These are phyloP conservation scores for Rhododendron henanense DNA, from an alignment of 148 eudicot genomes.

Conservation along the genomic window DNA sequence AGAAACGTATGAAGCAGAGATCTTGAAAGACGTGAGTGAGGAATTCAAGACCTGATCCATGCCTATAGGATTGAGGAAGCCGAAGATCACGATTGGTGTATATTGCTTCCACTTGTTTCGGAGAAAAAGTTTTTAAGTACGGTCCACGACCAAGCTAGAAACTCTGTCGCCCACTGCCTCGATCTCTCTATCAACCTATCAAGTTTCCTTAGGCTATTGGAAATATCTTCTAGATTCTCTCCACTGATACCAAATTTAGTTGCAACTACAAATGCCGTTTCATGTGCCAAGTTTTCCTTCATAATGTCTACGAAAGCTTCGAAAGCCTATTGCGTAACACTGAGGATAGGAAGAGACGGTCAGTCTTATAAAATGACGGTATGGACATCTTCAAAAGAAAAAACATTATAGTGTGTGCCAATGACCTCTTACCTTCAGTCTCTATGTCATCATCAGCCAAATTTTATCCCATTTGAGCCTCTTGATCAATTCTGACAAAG, in stretches of 20 bases:
- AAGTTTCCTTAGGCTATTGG: neutral
- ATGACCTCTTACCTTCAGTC: conserved; percentile 43
- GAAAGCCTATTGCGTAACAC: neutral
- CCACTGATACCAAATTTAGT: neutral
- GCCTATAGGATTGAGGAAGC: neutral
- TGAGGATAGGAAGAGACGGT: neutral
- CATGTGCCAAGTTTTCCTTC: neutral
- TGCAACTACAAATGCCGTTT: neutral
- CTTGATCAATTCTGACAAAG: neutral
- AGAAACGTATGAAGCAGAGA: neutral
- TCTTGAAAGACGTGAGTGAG: neutral
- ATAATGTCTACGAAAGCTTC: neutral
- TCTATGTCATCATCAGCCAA: conserved; percentile 78
- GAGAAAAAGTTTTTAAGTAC: no score
- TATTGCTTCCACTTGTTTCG: neutral
- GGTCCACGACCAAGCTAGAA: neutral
- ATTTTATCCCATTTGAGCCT: neutral
- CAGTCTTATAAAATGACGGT: neutral
- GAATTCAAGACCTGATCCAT: neutral
- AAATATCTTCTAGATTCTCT: neutral
- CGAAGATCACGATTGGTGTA: neutral
- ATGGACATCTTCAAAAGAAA: neutral
- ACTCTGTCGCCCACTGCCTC: neutral
- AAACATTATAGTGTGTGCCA: neutral
- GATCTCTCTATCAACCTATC: neutral